phyloP scores from a whole-genome alignment of 2,329 filamentous ascomycete species.

The Emergomyces pasteurianus region DNA sequence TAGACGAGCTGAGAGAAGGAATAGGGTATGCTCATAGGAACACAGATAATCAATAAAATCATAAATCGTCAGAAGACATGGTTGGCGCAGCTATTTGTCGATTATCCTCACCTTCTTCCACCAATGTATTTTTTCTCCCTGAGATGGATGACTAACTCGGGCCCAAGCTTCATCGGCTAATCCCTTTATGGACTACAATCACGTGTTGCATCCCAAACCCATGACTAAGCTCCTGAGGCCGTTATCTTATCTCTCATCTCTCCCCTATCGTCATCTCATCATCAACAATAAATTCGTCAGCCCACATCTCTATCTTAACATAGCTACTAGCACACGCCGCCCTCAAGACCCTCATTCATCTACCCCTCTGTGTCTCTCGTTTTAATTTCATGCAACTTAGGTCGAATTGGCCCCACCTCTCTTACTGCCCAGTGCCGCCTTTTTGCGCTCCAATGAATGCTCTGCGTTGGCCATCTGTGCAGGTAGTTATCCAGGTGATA shows the following conservation, averaged over 20 bases:
- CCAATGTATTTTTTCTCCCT: neutral
- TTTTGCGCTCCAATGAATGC: neutral
- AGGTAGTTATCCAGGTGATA: too few relatives aligned
- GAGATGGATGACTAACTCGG: neutral
- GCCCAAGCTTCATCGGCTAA: neutral
- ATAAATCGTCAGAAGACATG: neutral
- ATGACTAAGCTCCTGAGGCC: neutral
- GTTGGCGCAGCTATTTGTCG: neutral
- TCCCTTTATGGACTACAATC: neutral
- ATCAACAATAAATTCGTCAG: too few relatives aligned
- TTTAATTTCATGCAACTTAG: too few relatives aligned
- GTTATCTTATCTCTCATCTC: too few relatives aligned
- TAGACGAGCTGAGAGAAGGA: neutral
- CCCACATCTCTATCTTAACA: too few relatives aligned
- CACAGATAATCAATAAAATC: neutral
- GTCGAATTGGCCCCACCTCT: neutral
- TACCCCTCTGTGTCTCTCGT: neutral
- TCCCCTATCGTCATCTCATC: too few relatives aligned
- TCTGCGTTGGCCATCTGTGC: neutral
- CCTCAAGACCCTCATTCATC: neutral
- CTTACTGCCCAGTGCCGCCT: neutral
- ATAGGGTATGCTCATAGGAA: neutral
- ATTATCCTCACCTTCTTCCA: too few relatives aligned
- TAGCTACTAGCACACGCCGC: too few relatives aligned
- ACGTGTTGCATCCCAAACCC: neutral